These are phyloP conservation scores for Blastomyces parvus DNA, from an alignment of 2,329 filamentous ascomycete genomes.

Conservation along the genomic window DNA sequence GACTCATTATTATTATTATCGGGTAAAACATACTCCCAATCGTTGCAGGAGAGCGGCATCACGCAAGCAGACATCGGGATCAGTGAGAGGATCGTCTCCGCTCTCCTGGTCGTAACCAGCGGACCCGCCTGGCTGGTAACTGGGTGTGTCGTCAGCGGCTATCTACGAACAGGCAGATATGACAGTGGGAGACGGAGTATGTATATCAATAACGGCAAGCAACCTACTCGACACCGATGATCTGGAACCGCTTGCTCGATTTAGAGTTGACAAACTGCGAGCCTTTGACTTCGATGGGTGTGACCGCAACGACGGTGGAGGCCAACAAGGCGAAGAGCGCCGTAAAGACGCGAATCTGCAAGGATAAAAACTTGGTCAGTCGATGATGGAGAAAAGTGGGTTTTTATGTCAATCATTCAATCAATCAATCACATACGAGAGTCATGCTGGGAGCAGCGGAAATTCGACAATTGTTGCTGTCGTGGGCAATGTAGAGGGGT, in stretches of 20 bases:
- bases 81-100: conserved; percentile 47
- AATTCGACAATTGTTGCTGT: conserved; percentile 2
- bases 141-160: conserved; percentile 18
- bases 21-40: conserved; percentile 42
- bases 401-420: background rate
- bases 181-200: too few relatives aligned
- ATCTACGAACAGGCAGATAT: background rate
- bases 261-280: conserved; percentile 53
- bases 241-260: conserved; percentile 50
- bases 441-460: conserved; percentile 13
- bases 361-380: background rate
- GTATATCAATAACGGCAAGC: background rate
- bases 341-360: conserved; percentile 23
- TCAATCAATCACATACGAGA: conserved; percentile 4
- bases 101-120: conserved; percentile 45
- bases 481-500: conserved; percentile 15
- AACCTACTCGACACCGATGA: conserved; percentile 52
- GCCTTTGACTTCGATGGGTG: conserved; percentile 47
- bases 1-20: too few relatives aligned
- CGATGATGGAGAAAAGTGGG: background rate
- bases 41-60: conserved; percentile 56
- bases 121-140: conserved; percentile 55
- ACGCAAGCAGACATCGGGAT: conserved; percentile 49
- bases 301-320: conserved; percentile 42
- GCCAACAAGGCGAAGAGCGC: conserved; percentile 36